Base-by-base conservation (phyloP, 106 monocot species). In the Dendrobium huoshanense region DNA sequence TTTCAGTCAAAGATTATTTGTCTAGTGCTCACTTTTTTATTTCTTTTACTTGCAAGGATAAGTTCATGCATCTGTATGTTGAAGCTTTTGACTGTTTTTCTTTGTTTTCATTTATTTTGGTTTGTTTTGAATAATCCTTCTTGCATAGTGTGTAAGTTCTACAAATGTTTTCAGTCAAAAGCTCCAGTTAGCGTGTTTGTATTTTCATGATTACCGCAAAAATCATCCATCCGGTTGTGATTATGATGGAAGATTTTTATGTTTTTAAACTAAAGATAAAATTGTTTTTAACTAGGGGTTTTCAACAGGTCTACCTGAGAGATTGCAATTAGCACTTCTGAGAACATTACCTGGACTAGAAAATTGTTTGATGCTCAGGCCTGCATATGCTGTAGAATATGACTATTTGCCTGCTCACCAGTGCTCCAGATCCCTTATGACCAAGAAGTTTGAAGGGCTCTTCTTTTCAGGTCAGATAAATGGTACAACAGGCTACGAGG, bases 381-480 rank as follows among this genome's bases (percentile, higher is more conserved):
- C 98, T 11, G 98, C 98, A 25, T 98, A 98, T 89, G 98, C 98
- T 77, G 98, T 98, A 77, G 98, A 98, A 85, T 98, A 98, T 88
- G 98, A 98, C 41, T 98, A 83, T 77, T 86, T 98, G 68, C 98
- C 98, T 55, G 95, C 98, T 13, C 72, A 95, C 80, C 98, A 98
- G 58, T 98, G 98, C 79, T 91, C 92, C 49, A 92, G 98, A 90
- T 91, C 98, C 74, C 92, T 98, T 43, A 98, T 98, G 98, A 98
- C 98, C 48, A 95, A 95, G 83, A 95, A 94, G 27, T 79, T 95
- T 67, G 88, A 92, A 86, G 98, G 98, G 15, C 84, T 98, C 73
- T 98, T 98, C 77, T 98, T 98, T 88, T 95, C 98, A 10, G 98
- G 98, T 77, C 98, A 98, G 83, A 95, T 98, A 55, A 98, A 98